phyloP scores from a whole-genome alignment of 2,329 filamentous ascomycete genomes.

The Dactylellina sp. region DNA sequence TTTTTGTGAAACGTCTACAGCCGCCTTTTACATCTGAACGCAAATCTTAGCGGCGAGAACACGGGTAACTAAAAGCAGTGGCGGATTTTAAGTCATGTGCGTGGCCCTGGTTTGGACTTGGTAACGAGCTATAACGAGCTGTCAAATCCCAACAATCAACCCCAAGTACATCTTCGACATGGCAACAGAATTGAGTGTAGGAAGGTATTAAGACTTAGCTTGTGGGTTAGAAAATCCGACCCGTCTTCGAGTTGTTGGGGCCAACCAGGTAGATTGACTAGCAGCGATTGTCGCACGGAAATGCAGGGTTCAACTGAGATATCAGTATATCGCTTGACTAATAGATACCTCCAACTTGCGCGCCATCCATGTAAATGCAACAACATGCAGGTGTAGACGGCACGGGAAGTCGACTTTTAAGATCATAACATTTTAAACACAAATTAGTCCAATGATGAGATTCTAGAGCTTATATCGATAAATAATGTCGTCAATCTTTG shows the following conservation, averaged over 20 bases:
- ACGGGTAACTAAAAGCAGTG: not conserved
- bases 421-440: too few species aligned
- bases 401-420: too few species aligned
- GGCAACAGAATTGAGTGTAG: constrained; percentile 6
- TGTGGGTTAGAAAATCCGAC: constrained; percentile 7
- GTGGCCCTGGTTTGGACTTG: constrained; percentile 5
- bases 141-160: not conserved
- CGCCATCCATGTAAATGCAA: too few species aligned
- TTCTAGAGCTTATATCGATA: too few species aligned
- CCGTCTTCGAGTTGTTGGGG: constrained; percentile 12
- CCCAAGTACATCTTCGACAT: constrained; percentile 25
- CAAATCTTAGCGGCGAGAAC: not conserved
- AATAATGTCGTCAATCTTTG: too few species aligned
- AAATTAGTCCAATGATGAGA: too few species aligned
- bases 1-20: not conserved
- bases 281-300: constrained; percentile 10
- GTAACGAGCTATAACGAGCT: not conserved
- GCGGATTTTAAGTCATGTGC: constrained; percentile 20
- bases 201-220: constrained; percentile 11
- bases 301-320: not conserved
- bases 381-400: too few species aligned
- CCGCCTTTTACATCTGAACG: not conserved
- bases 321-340: too few species aligned
- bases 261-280: constrained; percentile 10
- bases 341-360: too few species aligned